Base-by-base conservation (phyloP, 805 yeast species). In the Schizosaccharomyces japonicus region DNA sequence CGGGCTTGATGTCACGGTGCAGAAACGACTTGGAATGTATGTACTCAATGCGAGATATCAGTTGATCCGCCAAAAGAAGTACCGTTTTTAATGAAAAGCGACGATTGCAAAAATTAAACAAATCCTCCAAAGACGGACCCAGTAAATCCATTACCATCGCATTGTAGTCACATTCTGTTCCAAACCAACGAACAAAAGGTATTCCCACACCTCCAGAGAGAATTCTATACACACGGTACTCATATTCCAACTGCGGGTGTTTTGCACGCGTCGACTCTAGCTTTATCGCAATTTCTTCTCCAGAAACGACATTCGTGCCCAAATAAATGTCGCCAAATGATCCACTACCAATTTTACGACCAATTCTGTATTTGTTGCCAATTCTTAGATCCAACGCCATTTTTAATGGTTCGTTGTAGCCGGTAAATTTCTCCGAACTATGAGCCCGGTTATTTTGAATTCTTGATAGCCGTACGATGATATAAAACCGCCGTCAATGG, bases 231-330 rank as follows among this genome's bases (percentile, higher is more conserved):
- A 90, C 96, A 55, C 92, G 76, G 13, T 95, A 94, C 63, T 87
- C 98, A 61, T 87, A 90, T 58, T 87, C 95, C 54, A 87, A 70
- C 65, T 87, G 98, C 1, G 98, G 96, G 61, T 90, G 96, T 59
- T 83, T 81, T 1, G 96, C 94, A 50, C 78, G 70, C 48, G 80
- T 75, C 53, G 80, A 78, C 60, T 87, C 98, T 52, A 87, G 69
- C 62, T 87, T 87, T 68, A 87, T 87, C 54, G 96, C 98, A 48
- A 90, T 95, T 62, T 87, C 95, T 63, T 90, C 96, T 39, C 96
- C 95, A 39, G 92, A 80, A 45, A 87, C 82, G 62, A 90, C 75
- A 64, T 87, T 90, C 25, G 94, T 82, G 10, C 94, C 81, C 52
- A 47, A 4, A 63, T 90, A 90, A 56, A 87, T 90, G 60, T 90